Base-by-base conservation (phyloP, 192 early-diverging fungal species). In the Spinellus fusiger region DNA sequence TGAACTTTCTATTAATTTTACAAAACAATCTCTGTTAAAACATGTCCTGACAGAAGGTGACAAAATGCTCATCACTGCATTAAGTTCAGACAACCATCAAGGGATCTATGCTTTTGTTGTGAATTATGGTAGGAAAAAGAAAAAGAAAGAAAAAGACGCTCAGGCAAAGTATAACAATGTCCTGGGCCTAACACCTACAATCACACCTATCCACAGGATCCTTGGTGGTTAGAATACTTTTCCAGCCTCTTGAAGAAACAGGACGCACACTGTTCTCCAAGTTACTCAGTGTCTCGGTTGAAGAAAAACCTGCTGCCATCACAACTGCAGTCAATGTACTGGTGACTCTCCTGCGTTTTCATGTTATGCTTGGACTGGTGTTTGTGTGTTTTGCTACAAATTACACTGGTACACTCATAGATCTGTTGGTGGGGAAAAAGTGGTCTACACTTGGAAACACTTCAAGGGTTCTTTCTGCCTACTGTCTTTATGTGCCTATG, bases 31-130 rank as follows among this genome's bases (percentile, higher is more conserved):
- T 0, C 53, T 93, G 15, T 74, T 97, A n/a, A 99, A 99, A 67
- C 91, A 97, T 65, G 49, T 95, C 10, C 66, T 99, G 28, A 97
- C 96, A 4, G 92, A 95, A 72, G 96, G 94, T n/a, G 96, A 99
- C 71, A 93, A 93, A 66, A 89, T 99, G 77, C 62, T 93, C n/a
- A 80, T 95, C 68, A 66, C 91, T 15, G 70, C 62, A 27, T 73
- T 86, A 31, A 83, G 84, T 6, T 61, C 63, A 1, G 64, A 70
- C 3, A 59, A 44, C 0, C 82, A 83, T 59, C 89, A 90, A 75
- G 93, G 93, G 7, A 77, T 86, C 5, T 93, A 92, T 74, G 91
- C 93, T 0, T 77, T 93, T 66, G 90, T 91, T 7, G 73, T 87
- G 32, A 95, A 90, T 70, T 95, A 95, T 78, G 93, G 86, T 80